Base-by-base conservation (phyloP, 225 moss, liverwort and hornwort genomes). In the Asterella californica region DNA sequence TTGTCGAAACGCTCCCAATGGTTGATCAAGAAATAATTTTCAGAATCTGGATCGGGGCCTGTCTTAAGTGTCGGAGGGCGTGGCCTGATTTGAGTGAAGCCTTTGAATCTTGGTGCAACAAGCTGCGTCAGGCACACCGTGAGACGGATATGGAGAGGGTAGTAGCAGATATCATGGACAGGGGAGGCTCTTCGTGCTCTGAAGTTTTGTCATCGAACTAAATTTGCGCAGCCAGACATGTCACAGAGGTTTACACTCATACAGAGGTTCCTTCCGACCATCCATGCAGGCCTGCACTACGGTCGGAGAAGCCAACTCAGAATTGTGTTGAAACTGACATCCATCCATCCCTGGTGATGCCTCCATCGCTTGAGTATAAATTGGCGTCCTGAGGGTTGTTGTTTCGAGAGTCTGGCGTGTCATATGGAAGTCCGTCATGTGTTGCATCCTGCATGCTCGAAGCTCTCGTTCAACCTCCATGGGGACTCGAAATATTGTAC, bases 71-170 rank as follows among this genome's bases (percentile, higher is more conserved):
- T 77, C 84, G 93, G 6, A 92, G 89, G 85, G 91, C 88, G 27
- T 99, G 95, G 95, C 99, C 95, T 6, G 92, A 99, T 90, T 84
- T 99, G 75, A 94, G 95, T 75, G 90, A 93, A 74, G 93, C 92
- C 1, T 99, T 99, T 83, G 95, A 95, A 82, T 90, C 92, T 50
- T 99, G 99, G 99, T 99, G 99, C 76, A 71, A 85, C 74, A 95
- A 99, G 80, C 90, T 99, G 61, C 85, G 95, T 8, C 90, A 87
- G 74, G 89, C 89, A 8, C 92, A 99, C 80, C 86, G 83, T 72
- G 90, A 92, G 53, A 74, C 22, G 6, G 27, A 89, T 76, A 63
- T 87, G 63, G 89, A 88, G 27, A 85, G 83, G 48, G 66, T 61
- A 11, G 5, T 32, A 21, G 15, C 25, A 21, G 72, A 71, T 48